Percentiles rank a stretch among this genome's conserved stretches.
These are phyloP conservation scores for Psidium guajava DNA, from an alignment of 345 rosid species.

Conservation along the genomic window DNA sequence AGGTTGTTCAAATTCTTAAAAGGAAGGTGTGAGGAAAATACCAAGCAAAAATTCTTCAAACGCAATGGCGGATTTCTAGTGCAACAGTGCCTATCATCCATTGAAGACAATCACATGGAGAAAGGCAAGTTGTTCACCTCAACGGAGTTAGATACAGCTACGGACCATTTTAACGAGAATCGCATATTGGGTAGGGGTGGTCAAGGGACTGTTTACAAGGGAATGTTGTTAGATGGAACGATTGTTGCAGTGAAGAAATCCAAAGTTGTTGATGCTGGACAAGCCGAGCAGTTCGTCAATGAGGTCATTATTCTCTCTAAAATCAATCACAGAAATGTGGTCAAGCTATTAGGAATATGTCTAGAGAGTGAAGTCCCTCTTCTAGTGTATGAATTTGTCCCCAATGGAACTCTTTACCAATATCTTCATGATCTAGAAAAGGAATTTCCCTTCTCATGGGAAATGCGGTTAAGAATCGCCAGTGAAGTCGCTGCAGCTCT, in stretches of 20 bases:
- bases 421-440: neutral
- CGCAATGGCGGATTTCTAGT: neutral
- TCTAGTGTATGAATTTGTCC: neutral
- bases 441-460: neutral
- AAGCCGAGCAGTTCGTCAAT: neutral
- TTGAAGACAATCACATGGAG: neutral
- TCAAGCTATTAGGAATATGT: fast-evolving
- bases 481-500: neutral
- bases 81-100: neutral
- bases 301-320: neutral
- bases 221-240: neutral
- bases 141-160: neutral
- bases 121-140: neutral
- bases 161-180: neutral
- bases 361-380: neutral
- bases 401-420: neutral
- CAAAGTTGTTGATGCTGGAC: neutral
- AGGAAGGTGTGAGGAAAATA: neutral
- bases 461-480: neutral
- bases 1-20: neutral
- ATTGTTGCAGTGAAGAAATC: neutral
- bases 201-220: neutral
- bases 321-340: neutral
- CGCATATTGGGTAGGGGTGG: neutral
- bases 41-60: neutral